Conservation (phyloP, 2,329 filamentous ascomycete genomes). For the Botrytis hyacinthi region DNA sequence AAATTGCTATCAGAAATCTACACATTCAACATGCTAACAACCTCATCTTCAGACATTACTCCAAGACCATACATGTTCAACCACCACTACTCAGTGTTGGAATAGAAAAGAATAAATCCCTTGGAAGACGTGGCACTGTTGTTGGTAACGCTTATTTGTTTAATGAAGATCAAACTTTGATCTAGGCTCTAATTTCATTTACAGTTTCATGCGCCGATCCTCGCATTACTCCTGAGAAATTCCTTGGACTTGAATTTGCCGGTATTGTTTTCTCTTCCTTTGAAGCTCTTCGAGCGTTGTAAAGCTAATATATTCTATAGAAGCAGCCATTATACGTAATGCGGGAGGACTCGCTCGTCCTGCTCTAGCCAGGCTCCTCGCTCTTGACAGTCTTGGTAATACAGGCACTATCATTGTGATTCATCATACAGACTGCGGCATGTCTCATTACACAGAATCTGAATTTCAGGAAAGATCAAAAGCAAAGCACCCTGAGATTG, state of each 20-base stretch:
- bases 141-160: not conserved
- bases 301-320: not conserved
- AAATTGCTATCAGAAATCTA: not conserved
- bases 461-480: conserved; percentile 18
- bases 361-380: conserved; percentile 16
- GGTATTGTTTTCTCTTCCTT: not conserved
- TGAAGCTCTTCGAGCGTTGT: no score
- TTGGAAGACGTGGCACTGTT: conserved; percentile 18
- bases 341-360: conserved; percentile 22
- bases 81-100: not conserved
- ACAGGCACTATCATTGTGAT: conserved; percentile 23
- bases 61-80: not conserved
- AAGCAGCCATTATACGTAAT: conserved; percentile 25
- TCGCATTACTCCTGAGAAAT: conserved; percentile 23
- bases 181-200: not conserved
- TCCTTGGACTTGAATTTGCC: conserved; percentile 23
- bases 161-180: no score
- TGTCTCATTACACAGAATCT: conserved; percentile 21
- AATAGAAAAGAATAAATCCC: not conserved
- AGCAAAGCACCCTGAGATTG: conserved; percentile 22
- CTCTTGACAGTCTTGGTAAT: conserved; percentile 18
- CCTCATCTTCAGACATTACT: not conserved
- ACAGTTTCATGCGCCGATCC: conserved; percentile 22
- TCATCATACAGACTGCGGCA: conserved; percentile 27
- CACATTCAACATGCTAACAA: not conserved